phyloP scores from a whole-genome alignment of 805 yeast genomes.

The Maudiozyma barnettii region DNA sequence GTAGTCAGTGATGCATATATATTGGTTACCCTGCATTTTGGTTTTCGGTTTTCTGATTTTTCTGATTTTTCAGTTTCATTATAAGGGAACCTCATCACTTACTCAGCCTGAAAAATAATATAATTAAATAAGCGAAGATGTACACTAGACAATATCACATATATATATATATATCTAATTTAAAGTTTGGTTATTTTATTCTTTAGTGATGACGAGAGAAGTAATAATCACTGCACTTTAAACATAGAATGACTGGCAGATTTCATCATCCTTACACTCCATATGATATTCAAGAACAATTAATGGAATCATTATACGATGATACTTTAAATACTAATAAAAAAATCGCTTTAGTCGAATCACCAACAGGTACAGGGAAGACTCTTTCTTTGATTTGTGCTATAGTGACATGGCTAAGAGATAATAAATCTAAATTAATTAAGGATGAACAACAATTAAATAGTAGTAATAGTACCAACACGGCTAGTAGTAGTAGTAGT shows the following conservation, averaged over 20 bases:
- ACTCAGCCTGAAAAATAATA: too few relatives aligned
- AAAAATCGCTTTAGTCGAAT: constrained; percentile 75
- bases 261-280: constrained; percentile 74
- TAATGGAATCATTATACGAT: constrained; percentile 69
- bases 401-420: constrained; percentile 71
- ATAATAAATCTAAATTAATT: constrained; percentile 31
- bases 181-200: too few relatives aligned
- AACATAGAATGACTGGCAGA: neutral
- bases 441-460: constrained; percentile 5
- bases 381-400: constrained; percentile 82
- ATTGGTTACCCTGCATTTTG: too few relatives aligned
- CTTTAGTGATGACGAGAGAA: too few relatives aligned
- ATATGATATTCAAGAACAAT: constrained; percentile 62
- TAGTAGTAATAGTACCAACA: constrained; percentile 1
- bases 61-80: too few relatives aligned
- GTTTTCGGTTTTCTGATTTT: too few relatives aligned
- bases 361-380: constrained; percentile 94
- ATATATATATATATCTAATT: too few relatives aligned
- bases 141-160: too few relatives aligned
- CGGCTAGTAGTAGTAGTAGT: neutral
- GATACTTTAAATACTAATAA: constrained; percentile 36
- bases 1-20: too few relatives aligned
- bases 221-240: too few relatives aligned
- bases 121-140: too few relatives aligned
- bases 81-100: too few relatives aligned